Conservation (phyloP, 306 rosid genomes). For the Pueraria montana region DNA sequence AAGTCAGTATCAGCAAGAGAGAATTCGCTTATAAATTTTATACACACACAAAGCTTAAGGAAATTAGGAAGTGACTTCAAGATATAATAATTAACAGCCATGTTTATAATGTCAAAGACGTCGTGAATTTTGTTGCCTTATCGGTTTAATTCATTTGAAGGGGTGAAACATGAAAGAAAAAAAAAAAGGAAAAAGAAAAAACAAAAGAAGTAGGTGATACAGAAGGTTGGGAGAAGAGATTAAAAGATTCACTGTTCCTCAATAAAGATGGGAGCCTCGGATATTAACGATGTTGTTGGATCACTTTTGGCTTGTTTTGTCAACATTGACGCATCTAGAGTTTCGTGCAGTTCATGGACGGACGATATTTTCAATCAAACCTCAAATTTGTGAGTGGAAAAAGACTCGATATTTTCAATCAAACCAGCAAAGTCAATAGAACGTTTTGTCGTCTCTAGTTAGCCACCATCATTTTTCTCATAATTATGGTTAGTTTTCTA, state of each 20-base stretch:
- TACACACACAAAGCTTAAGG: no score
- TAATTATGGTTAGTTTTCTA: background rate
- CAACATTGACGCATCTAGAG: background rate
- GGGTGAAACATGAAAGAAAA: background rate
- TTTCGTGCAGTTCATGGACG: background rate
- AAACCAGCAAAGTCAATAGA: background rate
- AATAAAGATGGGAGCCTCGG: conserved; percentile 7
- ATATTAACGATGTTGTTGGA: background rate
- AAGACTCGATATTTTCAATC: background rate
- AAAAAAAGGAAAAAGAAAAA: no score
- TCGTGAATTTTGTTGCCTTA: no score
- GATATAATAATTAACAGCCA: no score
- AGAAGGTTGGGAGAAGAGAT: background rate
- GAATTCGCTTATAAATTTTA: background rate
- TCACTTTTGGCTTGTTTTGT: background rate
- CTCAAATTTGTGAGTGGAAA: background rate
- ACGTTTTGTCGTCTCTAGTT: background rate
- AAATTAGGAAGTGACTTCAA: no score
- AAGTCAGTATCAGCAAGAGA: background rate
- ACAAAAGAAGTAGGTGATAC: no score
- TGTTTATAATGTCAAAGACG: no score
- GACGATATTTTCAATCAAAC: conserved; percentile 14
- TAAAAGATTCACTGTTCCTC: background rate
- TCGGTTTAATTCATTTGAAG: background rate
- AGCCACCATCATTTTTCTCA: background rate